A percentile compares a stretch with the other conserved stretches of the same genome.
phyloP scores from a whole-genome alignment of 768 basidiomycete species.

The Lentinula raphanica region DNA sequence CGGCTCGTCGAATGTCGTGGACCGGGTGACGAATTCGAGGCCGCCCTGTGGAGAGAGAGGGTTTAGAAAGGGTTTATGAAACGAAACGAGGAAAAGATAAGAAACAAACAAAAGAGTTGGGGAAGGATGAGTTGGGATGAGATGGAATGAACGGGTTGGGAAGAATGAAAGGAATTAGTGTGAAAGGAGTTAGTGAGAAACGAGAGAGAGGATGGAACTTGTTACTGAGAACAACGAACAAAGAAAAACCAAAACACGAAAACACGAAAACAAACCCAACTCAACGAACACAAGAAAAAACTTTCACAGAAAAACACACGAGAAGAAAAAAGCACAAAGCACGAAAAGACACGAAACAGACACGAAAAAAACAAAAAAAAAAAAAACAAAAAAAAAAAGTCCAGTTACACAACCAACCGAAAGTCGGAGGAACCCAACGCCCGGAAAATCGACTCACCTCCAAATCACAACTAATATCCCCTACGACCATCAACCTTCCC shows the following conservation, averaged over 20 bases:
- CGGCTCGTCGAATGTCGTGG: slow-evolving; percentile 76
- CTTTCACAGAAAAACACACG: neutral
- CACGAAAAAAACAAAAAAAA: too few species aligned
- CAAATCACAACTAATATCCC: slow-evolving; percentile 90
- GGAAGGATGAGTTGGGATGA: too few species aligned
- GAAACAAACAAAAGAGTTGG: neutral
- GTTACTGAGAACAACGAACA: too few species aligned
- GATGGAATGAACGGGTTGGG: too few species aligned
- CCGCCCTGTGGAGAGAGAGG: slow-evolving; percentile 52
- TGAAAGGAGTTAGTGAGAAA: neutral
- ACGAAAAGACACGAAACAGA: too few species aligned
- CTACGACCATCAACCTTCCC: slow-evolving; percentile 64
- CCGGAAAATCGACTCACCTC: slow-evolving; percentile 35
- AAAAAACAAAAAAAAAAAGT: too few species aligned
- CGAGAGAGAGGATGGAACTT: too few species aligned
- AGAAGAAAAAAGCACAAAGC: neutral
- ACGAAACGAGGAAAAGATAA: too few species aligned
- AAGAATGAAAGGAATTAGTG: too few species aligned
- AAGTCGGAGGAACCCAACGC: too few species aligned
- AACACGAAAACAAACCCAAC: neutral
- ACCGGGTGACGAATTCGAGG: slow-evolving; percentile 72
- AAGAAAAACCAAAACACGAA: too few species aligned
- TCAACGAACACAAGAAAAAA: neutral
- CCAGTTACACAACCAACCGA: too few species aligned
- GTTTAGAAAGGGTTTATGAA: neutral